Evolutionary conservation across 2,329 filamentous ascomycete species (phyloP).

Genomic region (Sclerotinia minor): DNA sequence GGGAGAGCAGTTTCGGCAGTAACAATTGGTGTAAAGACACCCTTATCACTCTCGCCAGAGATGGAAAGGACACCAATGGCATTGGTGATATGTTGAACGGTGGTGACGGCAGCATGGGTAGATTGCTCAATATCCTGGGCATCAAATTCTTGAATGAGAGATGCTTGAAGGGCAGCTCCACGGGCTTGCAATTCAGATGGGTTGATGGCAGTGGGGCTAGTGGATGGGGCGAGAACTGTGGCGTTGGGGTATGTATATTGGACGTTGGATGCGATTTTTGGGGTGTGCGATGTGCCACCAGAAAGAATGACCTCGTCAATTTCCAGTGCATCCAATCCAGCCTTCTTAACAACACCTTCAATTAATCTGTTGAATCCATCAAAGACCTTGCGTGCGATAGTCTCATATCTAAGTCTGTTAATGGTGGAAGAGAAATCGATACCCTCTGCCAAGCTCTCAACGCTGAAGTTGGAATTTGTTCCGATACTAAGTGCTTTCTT

Average conservation of each 20-base stretch:
- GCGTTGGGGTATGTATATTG: conserved; percentile 80
- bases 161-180: conserved; percentile 93
- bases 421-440: conserved; percentile 89
- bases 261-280: conserved; percentile 84
- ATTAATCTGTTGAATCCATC: conserved; percentile 84
- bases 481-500: conserved; percentile 92
- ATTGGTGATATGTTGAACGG: conserved; percentile 84
- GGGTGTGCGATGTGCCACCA: conserved; percentile 89
- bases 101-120: conserved; percentile 91
- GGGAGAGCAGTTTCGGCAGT: conserved; percentile 86
- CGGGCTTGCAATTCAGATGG: conserved; percentile 86
- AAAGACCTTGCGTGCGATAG: conserved; percentile 82
- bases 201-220: conserved; percentile 77
- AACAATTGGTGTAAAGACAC: conserved; percentile 78
- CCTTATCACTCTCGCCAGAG: conserved; percentile 57
- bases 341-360: conserved; percentile 85
- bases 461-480: conserved; percentile 84
- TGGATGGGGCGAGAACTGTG: conserved; percentile 78
- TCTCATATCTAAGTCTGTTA: conserved; percentile 91
- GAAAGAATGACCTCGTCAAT: conserved; percentile 93
- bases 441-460: conserved; percentile 86
- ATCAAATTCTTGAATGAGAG: conserved; percentile 92
- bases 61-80: conserved; percentile 82
- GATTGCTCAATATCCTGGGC: conserved; percentile 91
- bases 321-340: conserved; percentile 85